Evolutionary conservation across 179 eudicot genomes (phyloP), one percentile per base, ranked within the genome.

Genomic region (Actinidia arguta): DNA sequence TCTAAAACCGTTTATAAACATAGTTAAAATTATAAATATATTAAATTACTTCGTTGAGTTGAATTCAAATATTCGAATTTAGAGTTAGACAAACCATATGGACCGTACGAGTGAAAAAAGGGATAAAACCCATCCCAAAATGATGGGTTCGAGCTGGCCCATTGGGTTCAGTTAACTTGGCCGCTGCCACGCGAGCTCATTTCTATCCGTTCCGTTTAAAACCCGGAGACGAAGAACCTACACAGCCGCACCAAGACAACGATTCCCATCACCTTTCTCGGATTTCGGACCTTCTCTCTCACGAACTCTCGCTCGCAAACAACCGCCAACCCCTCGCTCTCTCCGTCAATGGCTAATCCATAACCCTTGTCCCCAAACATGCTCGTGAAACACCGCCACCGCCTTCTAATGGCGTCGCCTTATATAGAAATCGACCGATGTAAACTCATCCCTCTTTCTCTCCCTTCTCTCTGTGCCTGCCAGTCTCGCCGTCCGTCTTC

Each of bases 361-460:
- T 4, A 31, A 18, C 31, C 16, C 14, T 18, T 9, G 61, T 51
- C 27, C 48, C 59, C 12, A 16, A 55, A 3, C 52, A 39, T 58
- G 68, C 39, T 76, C 36, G 48, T 42, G 27, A 42, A 36, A 5
- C 39, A n/a, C 52, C 69, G 8, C 12, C 22, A 14, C 48, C 11
- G 4, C 18, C 44, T 62, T 52, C 24, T 4, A 54, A 59, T 50
- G 61, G 62, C 74, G 78, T 55, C 78, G 22, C 44, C 68, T 11
- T 62, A 36, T 39, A 8, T 81, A 54, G 84, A 78, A 47, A 58
- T 86, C 63, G 54, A 68, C 27, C 74, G 78, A 68, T 84, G 81
- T 71, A 80, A 76, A 73, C 76, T 81, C 39, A 64, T 80, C 13
- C 84, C 86, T 27, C 73, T 73, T 74, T 81, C 82, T 48, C 78